Conservation (phyloP, 495 filamentous ascomycete genomes). For the Penicillium argentinense region DNA sequence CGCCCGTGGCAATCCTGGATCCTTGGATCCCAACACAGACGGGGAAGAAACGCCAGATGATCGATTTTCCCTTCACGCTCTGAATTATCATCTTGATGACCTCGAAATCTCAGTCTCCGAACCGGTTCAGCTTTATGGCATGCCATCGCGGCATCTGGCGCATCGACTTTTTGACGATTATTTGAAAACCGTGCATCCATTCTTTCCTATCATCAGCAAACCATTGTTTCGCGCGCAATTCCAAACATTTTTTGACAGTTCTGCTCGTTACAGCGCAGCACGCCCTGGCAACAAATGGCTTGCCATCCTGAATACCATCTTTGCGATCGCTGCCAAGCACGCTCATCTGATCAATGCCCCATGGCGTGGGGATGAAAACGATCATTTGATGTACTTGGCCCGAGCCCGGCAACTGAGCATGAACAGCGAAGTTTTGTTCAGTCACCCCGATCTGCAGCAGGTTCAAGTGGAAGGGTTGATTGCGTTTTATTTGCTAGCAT, state of each 20-base stretch:
- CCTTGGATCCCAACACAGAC: conserved; percentile 8
- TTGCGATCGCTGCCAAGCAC: conserved; percentile 59
- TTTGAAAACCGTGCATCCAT: conserved; percentile 47
- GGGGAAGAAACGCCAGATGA: conserved; percentile 1
- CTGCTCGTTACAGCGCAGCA: conserved; percentile 17
- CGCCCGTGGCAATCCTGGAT: conserved; percentile 11
- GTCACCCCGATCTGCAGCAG: conserved; percentile 54
- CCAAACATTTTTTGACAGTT: conserved; percentile 25
- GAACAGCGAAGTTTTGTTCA: conserved; percentile 44
- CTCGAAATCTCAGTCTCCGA: conserved; percentile 39
- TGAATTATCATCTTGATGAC: conserved; percentile 58
- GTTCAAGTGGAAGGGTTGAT: conserved; percentile 56
- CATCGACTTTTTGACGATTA: conserved; percentile 53
- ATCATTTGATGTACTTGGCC: conserved; percentile 56
- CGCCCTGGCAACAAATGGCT: conserved; percentile 48
- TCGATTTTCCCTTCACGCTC: conserved; percentile 21
- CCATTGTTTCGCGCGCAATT: conserved; percentile 37
- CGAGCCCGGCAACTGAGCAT: conserved; percentile 54
- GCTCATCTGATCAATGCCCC: conserved; percentile 43
- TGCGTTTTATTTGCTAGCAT: conserved; percentile 56
- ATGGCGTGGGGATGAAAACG: conserved; percentile 41
- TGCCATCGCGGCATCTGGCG: conserved; percentile 50
- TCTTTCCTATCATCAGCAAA: conserved; percentile 58
- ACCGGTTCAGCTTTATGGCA: conserved; percentile 47
- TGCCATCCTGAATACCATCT: conserved; percentile 59